Base-by-base conservation (phyloP, 2,329 filamentous ascomycete genomes). In the Rachicladosporium sp. region DNA sequence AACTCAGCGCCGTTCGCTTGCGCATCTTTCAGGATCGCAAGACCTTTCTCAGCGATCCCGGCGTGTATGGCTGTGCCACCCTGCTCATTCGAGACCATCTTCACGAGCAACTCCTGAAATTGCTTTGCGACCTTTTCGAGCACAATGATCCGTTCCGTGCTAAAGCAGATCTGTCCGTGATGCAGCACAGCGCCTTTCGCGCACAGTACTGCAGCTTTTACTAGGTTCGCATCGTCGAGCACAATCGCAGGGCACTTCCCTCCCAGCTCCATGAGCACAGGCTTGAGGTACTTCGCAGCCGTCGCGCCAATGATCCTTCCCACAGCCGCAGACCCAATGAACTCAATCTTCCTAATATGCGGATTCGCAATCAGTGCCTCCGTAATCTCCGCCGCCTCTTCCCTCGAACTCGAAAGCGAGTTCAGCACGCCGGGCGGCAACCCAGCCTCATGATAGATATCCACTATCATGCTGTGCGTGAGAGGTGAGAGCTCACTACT, bases 261-360 rank as follows among this genome's bases (percentile, higher is more conserved):
- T 8, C 68, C 69, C 2, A 71, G 59, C 48, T 72, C 69, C 35
- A 71, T 52, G 6, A 68, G 51, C 2, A 63, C 52, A 1, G 66
- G 66, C 50, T 69, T 71, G n/a, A 70, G 50, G 34, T 61, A 44
- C 35, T 53, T 54, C 2, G 58, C 63, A 1, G 63, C 60, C 7
- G 51, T 48, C 1, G 47, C 46, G 2, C 59, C 62, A 31, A 70
- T 60, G 6, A 60, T 58, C n/a, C 58, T 47, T 1, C 68, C 68
- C 1, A 69, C 63, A 2, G 46, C 42, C 2, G 62, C 59, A n/a
- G 56, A 62, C 12, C 67, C 66, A 0, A 62, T 70, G 43, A 69
- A 70, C 41, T 64, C 64, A 42, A 64, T 50, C 42, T 67, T 69
- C 9, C 53, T 51, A 5, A 69, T 55, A 2, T 48, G 49, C 0